Evolutionary conservation across 2,329 filamentous ascomycete species (phyloP), one percentile per base, ranked within the genome.

Genomic region (Exophiala sideris): DNA sequence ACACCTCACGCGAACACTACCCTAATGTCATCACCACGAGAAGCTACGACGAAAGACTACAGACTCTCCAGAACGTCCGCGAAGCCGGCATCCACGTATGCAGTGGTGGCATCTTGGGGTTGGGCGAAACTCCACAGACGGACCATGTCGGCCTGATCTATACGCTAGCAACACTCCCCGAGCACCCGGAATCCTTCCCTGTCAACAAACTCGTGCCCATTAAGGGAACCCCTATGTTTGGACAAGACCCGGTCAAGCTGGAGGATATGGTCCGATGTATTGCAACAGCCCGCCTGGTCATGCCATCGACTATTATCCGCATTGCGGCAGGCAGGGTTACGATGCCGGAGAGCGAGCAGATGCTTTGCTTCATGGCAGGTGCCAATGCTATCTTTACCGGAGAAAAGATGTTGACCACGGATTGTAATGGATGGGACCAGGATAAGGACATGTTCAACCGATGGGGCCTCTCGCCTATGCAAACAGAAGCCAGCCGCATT

Each of bases 351-450:
- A 89, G 94, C 72, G 87, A 95, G 75, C 91, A 96, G 73, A 85
- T 89, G 11, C 70, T 92, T 61, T 95, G 90, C 71, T 96, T 95
- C 74, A 86, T 89, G 81, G 89, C 90, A 0, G 91, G 91, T 11
- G 91, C 91, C 1, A 96, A 96, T 65, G 91, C 91, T n/a, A 87
- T 96, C 33, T 96, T 96, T 68, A 96, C 91, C 0, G 91, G 91
- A 7, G 91, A 96, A 76, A 95, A 92, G 79, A 95, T 96, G 91
- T 71, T 95, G 72, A 96, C 91, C 3, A 96, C 91, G 0, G 88
- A 91, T 53, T 95, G 89, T 68, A 91, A 89, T 63, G 89, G 89
- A 29, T 96, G 89, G 88, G 89, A 94, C 59, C 88, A 95, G 71
- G 91, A 96, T 66, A 85, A 82, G 59, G 84, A 76, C 39, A 89